phyloP scores from a whole-genome alignment of 768 basidiomycete species.

The Neoboletus subvelutipes region DNA sequence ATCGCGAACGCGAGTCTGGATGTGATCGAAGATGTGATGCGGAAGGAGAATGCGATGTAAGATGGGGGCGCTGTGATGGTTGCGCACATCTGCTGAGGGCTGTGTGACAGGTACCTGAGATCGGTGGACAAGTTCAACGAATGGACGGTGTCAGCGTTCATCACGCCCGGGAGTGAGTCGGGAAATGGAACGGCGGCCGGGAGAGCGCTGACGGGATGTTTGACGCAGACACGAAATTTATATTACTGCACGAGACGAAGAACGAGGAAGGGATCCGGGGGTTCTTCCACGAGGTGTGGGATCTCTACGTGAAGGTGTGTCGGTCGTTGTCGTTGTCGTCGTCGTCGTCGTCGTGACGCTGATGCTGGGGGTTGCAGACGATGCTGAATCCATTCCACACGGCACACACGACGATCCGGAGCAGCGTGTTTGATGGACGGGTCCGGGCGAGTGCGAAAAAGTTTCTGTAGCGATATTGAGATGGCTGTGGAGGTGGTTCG shows the following conservation, averaged over 20 bases:
- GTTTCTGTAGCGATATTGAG: slow-evolving; percentile 53
- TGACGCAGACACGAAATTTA: slow-evolving; percentile 84
- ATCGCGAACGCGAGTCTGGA: slow-evolving; percentile 97
- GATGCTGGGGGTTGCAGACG: slow-evolving; percentile 51
- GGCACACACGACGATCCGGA: slow-evolving; percentile 80
- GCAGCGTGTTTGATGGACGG: slow-evolving; percentile 75
- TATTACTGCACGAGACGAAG: slow-evolving; percentile 91
- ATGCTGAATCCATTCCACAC: slow-evolving; percentile 96
- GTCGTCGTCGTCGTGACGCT: neutral
- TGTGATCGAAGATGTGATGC: slow-evolving; percentile 90
- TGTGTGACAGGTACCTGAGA: slow-evolving; percentile 79
- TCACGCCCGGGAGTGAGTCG: slow-evolving; percentile 88
- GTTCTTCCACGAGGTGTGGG: slow-evolving; percentile 97
- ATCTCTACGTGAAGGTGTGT: slow-evolving; percentile 91
- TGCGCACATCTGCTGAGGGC: slow-evolving; percentile 15
- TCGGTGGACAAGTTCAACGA: slow-evolving; percentile 97
- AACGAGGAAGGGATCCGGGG: slow-evolving; percentile 95
- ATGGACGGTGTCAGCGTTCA: slow-evolving; percentile 96
- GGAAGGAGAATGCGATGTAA: slow-evolving; percentile 77
- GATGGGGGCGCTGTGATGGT: slow-evolving; percentile 29
- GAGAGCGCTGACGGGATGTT: slow-evolving; percentile 1
- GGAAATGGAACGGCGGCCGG: neutral
- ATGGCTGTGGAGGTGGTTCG: slow-evolving; percentile 17
- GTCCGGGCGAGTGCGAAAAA: slow-evolving; percentile 87
- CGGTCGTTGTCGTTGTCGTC: too few species aligned